Base-by-base conservation (phyloP, 495 filamentous ascomycete species). In the Cetradonia linearis region DNA sequence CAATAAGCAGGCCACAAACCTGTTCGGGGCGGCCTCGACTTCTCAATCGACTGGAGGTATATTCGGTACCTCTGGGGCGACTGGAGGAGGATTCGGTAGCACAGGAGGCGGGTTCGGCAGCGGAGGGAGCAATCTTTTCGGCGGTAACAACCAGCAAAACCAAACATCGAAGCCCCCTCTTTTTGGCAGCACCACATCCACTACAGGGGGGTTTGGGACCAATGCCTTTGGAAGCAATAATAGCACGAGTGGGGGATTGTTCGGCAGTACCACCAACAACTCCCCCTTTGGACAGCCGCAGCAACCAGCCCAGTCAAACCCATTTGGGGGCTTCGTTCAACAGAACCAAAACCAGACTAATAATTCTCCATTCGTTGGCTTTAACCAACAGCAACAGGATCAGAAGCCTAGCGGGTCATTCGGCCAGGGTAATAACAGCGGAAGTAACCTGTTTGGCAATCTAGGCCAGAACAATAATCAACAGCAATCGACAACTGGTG, bases 171-270 rank as follows among this genome's bases (percentile, higher is more conserved):
- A 65, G 34, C 58, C 58, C 2, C 50, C 61, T 36, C 52, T 56
- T 7, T 65, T 65, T 47, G 59, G 62, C 47, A 31, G 25, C 14
- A 54, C 54, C n/a, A 60, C 67, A 36, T 69, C 59, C 56, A 65
- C 67, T 27, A 71, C 70, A 60, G 76, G 80, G 52, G 75, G 73
- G 25, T 87, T 88, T 68, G 85, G 85, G 14, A 70, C 76, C 8
- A 54, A 34, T 47, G 40, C 34, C 2, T 62, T 60, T 37, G 66
- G 67, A 30, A 71, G 69, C 10, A 68, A 62, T 28, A 65, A 63
- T 55, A 62, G 68, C 30, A 70, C 65, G 30, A 70, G 70, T 20
- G 69, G 59, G 38, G 66, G 64, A 28, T 33, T 63, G 23, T 68
- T 68, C 50, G 64, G 65, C 38, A 49, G 53, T 34, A 56, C 54